Conservation (phyloP, 208 protist species). For the Borovskyia barvae region DNA sequence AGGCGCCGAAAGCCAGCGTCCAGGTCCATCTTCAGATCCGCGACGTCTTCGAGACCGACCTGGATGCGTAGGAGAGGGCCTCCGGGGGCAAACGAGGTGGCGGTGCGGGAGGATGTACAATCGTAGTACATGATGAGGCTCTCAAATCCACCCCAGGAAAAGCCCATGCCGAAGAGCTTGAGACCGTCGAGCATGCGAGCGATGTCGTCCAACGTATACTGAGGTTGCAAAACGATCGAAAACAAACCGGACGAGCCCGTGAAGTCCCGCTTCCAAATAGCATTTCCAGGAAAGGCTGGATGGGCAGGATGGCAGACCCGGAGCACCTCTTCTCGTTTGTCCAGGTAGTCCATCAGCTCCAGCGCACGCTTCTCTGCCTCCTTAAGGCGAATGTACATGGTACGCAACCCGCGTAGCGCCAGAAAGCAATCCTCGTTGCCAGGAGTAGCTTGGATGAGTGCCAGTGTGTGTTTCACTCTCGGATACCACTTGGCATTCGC, state of each 20-base stretch:
- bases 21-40: slow-evolving; percentile 29
- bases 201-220: slow-evolving; percentile 8
- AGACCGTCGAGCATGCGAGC: slow-evolving; percentile 6
- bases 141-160: slow-evolving; percentile 18
- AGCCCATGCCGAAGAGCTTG: slow-evolving; percentile 18
- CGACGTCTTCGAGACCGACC: slow-evolving; percentile 19
- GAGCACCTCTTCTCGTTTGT: background rate
- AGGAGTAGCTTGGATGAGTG: background rate
- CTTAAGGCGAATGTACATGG: slow-evolving; percentile 16
- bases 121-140: slow-evolving; percentile 27
- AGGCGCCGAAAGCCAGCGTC: slow-evolving; percentile 11
- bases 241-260: slow-evolving; percentile 17
- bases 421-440: slow-evolving; percentile 28
- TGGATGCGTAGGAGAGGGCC: slow-evolving; percentile 13
- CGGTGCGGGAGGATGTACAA: slow-evolving; percentile 1
- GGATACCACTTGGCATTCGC: slow-evolving; percentile 14
- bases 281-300: slow-evolving; percentile 9
- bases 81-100: slow-evolving; percentile 3
- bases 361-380: slow-evolving; percentile 17
- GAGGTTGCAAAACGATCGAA: slow-evolving; percentile 13
- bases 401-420: slow-evolving; percentile 15
- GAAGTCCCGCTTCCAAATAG: slow-evolving; percentile 25
- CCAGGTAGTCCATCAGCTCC: background rate
- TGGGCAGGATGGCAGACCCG: slow-evolving; percentile 12
- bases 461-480: background rate